Conservation (phyloP, 768 basidiomycete species). For the Russula olivacea region DNA sequence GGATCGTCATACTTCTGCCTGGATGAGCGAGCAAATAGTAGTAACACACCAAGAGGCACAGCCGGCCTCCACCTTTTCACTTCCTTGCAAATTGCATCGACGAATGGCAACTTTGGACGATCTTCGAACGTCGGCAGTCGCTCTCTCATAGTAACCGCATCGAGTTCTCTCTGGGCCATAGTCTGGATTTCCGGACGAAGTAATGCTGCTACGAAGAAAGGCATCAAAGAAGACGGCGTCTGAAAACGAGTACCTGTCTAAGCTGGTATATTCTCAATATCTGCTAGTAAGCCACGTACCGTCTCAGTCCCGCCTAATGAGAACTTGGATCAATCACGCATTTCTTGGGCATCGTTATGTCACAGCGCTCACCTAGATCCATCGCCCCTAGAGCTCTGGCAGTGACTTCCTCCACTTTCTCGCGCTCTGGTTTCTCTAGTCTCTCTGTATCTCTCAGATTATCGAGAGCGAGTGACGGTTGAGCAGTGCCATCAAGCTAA, state of each 20-base stretch:
- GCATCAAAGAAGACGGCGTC: neutral
- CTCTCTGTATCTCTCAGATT: too few relatives aligned
- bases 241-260: neutral
- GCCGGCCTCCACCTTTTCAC: constrained; percentile 18
- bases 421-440: too few relatives aligned
- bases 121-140: constrained; percentile 3
- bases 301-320: constrained; percentile 10
- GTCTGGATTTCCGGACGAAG: neutral
- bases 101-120: neutral
- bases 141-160: neutral
- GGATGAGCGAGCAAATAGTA: neutral
- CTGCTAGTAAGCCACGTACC: neutral
- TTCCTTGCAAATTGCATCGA: constrained; percentile 4
- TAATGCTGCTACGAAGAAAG: neutral
- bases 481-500: too few relatives aligned
- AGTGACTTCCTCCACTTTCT: too few relatives aligned
- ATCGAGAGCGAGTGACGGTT: too few relatives aligned
- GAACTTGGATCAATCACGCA: too few relatives aligned
- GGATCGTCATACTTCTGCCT: too few relatives aligned
- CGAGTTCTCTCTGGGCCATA: neutral
- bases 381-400: too few relatives aligned
- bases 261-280: neutral
- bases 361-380: too few relatives aligned
- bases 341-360: too few relatives aligned
- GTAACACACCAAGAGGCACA: constrained; percentile 17